A percentile compares a stretch with the other conserved stretches of the same genome.
phyloP scores from a whole-genome alignment of 768 basidiomycete species.

The Rhodotorula graminis region DNA sequence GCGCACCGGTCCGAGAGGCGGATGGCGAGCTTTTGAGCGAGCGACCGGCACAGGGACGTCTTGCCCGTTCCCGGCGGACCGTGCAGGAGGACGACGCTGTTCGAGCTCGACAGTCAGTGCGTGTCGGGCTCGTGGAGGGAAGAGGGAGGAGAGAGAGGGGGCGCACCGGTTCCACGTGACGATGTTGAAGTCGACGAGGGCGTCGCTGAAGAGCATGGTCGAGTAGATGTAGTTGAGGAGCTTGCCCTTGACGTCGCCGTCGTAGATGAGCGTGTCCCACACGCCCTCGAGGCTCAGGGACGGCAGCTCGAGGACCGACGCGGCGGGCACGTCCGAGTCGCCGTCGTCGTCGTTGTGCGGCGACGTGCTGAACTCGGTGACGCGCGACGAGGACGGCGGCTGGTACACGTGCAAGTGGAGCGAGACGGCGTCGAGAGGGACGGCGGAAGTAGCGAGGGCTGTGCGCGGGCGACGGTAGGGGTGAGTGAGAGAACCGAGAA shows the following conservation, averaged over 20 bases:
- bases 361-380: conserved; percentile 59
- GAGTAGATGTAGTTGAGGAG: conserved; percentile 88
- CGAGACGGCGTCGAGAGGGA: conserved; percentile 13
- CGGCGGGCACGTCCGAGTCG: conserved; percentile 76
- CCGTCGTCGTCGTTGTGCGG: conserved; percentile 52
- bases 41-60: conserved; percentile 85
- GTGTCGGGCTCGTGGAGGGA: background rate
- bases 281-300: conserved; percentile 77
- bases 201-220: conserved; percentile 82
- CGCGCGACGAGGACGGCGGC: conserved; percentile 59
- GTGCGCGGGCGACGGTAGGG: background rate
- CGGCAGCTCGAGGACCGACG: conserved; percentile 82
- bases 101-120: background rate
- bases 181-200: conserved; percentile 59
- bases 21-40: conserved; percentile 92
- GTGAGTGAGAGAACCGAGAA: too few species aligned
- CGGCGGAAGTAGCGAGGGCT: conserved; percentile 23
- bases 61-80: conserved; percentile 96
- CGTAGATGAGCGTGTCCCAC: conserved; percentile 81
- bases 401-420: conserved; percentile 86
- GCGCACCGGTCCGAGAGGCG: conserved; percentile 74
- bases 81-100: conserved; percentile 75
- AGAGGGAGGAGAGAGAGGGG: background rate
- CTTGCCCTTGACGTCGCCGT: conserved; percentile 72
- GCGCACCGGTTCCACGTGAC: conserved; percentile 82